A percentile compares a stretch with the other conserved stretches of the same genome.
Evolutionary conservation across 176 grass and related monocot species (phyloP).

Genomic region (Triticum monococcum): DNA sequence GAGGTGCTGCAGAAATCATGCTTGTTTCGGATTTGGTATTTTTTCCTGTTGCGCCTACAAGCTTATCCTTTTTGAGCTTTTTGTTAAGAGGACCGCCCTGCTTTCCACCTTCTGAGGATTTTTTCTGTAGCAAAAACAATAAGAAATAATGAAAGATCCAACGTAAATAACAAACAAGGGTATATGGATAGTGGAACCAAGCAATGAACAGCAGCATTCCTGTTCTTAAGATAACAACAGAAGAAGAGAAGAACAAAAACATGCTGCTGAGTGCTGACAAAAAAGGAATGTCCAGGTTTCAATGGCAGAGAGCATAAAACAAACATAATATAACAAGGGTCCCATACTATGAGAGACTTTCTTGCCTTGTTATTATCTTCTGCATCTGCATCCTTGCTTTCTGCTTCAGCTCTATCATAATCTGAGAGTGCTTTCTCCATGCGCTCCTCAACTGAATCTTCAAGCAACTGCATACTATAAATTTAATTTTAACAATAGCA

Average conservation of each 20-base stretch:
- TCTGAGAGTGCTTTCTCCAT: slow-evolving; percentile 79
- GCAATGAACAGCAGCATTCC: not conserved
- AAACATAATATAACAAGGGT: not conserved
- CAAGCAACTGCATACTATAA: slow-evolving; percentile 70
- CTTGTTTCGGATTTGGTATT: slow-evolving; percentile 65
- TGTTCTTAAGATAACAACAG: not conserved
- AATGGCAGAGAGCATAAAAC: not conserved
- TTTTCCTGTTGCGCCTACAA: slow-evolving; percentile 70
- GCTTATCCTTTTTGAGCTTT: slow-evolving; percentile 92
- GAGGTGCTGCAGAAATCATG: slow-evolving; percentile 61
- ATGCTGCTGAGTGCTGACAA: not conserved
- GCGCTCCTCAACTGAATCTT: slow-evolving; percentile 89
- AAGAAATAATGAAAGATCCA: slow-evolving; percentile 25
- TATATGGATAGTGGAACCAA: slow-evolving; percentile 16
- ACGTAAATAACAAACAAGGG: not conserved
- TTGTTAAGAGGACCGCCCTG: slow-evolving; percentile 68
- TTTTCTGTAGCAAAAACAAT: slow-evolving; percentile 65
- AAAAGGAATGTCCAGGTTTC: not conserved
- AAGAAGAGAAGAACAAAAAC: not conserved
- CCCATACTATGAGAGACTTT: not conserved
- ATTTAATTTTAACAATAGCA: slow-evolving; percentile 14
- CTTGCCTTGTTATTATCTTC: slow-evolving; percentile 88
- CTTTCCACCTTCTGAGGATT: slow-evolving; percentile 66
- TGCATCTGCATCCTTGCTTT: slow-evolving; percentile 69
- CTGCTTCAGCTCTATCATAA: slow-evolving; percentile 85